A percentile compares a stretch with the other conserved stretches of the same genome.
These are phyloP conservation scores for Geotrichum bryndzae DNA, from an alignment of 1,139 yeast genomes.

Conservation along the genomic window DNA sequence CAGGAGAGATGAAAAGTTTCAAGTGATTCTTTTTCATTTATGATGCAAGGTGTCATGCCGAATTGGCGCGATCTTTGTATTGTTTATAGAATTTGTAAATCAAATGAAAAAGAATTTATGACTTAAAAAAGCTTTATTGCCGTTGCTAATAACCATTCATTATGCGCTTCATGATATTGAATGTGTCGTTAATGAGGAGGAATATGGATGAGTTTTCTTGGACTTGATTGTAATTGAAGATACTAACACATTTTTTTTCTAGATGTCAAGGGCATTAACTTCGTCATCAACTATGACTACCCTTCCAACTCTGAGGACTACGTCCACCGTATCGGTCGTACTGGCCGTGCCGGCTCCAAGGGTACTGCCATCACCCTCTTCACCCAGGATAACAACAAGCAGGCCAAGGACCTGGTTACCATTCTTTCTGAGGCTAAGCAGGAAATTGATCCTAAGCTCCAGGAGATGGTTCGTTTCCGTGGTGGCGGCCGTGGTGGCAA, in stretches of 20 bases:
- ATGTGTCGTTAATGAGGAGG: background rate
- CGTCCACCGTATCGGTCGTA: constrained; percentile 94
- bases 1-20: background rate
- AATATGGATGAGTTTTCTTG: background rate
- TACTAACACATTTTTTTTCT: constrained; percentile 16
- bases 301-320: constrained; percentile 98
- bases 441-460: constrained; percentile 53
- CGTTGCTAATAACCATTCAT: background rate
- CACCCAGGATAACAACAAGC: constrained; percentile 78
- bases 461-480: constrained; percentile 45
- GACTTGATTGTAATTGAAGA: background rate
- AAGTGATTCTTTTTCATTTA: background rate
- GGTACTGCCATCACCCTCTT: constrained; percentile 96
- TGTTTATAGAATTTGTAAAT: background rate
- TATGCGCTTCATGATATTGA: background rate
- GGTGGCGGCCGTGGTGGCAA: constrained; percentile 45
- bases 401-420: constrained; percentile 86
- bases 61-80: background rate
- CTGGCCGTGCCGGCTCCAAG: constrained; percentile 95
- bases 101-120: background rate
- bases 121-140: background rate
- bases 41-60: background rate
- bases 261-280: constrained; percentile 97
- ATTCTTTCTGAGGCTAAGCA: constrained; percentile 96
- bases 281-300: constrained; percentile 91